Percentiles rank a stretch among this genome's conserved stretches.
Evolutionary conservation across 129 eudicot species (phyloP).

Genomic region (Centella asiatica): DNA sequence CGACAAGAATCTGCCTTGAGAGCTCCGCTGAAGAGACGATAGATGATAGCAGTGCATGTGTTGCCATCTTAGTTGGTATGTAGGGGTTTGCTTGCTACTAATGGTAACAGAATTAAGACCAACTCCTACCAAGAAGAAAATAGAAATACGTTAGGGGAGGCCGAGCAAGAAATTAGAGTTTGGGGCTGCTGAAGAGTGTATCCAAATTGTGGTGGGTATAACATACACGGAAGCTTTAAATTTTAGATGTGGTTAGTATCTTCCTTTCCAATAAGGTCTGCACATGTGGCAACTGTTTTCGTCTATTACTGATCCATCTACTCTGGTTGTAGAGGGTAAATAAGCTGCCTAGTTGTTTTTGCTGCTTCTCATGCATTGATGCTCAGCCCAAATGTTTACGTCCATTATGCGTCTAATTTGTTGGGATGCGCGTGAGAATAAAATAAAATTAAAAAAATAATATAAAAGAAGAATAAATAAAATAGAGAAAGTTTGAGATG

Average conservation of each 20-base stretch:
- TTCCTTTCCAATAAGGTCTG: slow-evolving; percentile 43
- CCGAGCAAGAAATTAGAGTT: slow-evolving; percentile 22
- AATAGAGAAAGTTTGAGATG: too few species aligned
- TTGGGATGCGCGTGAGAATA: too few species aligned
- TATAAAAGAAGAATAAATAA: too few species aligned
- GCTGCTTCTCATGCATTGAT: too few species aligned
- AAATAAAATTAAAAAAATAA: too few species aligned
- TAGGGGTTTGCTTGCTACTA: too few species aligned
- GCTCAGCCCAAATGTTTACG: too few species aligned
- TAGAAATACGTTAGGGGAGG: slow-evolving; percentile 32
- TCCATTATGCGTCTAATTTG: too few species aligned
- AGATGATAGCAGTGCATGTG: slow-evolving; percentile 82
- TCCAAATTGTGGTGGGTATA: slow-evolving; percentile 51
- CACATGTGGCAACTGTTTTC: slow-evolving; percentile 78
- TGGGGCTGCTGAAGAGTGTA: slow-evolving; percentile 39
- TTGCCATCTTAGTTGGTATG: slow-evolving; percentile 48
- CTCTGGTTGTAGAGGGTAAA: too few species aligned
- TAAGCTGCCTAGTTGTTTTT: too few species aligned
- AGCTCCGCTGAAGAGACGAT: slow-evolving; percentile 70
- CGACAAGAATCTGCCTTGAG: slow-evolving; percentile 55
- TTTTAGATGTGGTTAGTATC: slow-evolving; percentile 55
- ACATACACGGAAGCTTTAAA: slow-evolving; percentile 24
- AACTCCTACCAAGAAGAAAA: background rate
- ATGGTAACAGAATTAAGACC: background rate
- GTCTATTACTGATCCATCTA: too few species aligned